Conservation (phyloP, 2,329 filamentous ascomycete genomes). For the Alternaria triticimaculans region DNA sequence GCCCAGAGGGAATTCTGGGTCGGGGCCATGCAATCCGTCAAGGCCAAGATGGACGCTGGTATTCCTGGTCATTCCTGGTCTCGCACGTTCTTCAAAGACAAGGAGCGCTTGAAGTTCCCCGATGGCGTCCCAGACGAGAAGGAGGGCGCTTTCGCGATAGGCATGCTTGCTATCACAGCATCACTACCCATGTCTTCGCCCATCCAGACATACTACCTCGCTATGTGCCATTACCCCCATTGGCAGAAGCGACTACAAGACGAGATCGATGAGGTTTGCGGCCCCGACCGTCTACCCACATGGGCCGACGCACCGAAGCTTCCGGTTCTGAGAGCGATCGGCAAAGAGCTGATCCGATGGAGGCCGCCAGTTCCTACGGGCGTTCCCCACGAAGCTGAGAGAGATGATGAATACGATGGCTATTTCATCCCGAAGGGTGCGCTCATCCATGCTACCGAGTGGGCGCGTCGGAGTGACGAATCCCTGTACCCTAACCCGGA, state of each 20-base stretch:
- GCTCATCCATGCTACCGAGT: conserved; percentile 22
- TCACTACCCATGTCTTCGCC: conserved; percentile 5
- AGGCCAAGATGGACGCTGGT: background rate
- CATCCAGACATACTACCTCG: conserved; percentile 16
- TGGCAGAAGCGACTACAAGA: conserved; percentile 63
- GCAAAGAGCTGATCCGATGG: conserved; percentile 28
- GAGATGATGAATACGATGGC: conserved; percentile 24
- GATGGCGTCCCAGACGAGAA: background rate
- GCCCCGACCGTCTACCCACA: conserved; percentile 29
- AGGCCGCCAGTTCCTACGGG: conserved; percentile 21
- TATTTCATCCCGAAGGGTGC: conserved; percentile 28
- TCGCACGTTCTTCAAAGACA: conserved; percentile 2
- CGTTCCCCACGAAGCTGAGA: conserved; percentile 16
- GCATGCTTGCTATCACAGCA: conserved; percentile 7
- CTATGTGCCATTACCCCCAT: conserved; percentile 53
- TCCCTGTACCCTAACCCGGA: conserved; percentile 66
- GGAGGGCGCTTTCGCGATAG: conserved; percentile 2
- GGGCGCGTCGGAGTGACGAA: conserved; percentile 62
- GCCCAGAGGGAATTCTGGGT: background rate
- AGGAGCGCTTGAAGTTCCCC: conserved; percentile 6
- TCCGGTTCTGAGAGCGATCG: conserved; percentile 13
- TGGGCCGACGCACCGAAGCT: conserved; percentile 13
- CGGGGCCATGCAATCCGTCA: conserved; percentile 3
- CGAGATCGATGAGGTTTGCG: conserved; percentile 64
- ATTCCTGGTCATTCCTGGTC: conserved; percentile 1